These are phyloP conservation scores for Kokia cookei DNA, from an alignment of 441 rosid species.

Conservation along the genomic window DNA sequence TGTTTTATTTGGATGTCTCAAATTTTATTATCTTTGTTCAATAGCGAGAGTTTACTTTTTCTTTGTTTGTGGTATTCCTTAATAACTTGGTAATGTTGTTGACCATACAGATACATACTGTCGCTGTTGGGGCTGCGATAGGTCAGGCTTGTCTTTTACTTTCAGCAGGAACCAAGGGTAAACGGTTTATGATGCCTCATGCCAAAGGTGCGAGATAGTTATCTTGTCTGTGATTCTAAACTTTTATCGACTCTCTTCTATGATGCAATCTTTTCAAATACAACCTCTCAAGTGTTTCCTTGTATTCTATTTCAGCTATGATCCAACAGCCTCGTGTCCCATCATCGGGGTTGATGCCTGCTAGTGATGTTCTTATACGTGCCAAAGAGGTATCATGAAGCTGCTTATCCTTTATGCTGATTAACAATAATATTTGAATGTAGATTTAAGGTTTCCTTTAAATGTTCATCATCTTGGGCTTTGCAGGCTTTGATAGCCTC, in stretches of 20 bases:
- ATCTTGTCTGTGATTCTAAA: neutral
- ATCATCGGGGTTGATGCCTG: constrained; percentile 79
- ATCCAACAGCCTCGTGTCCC: constrained; percentile 84
- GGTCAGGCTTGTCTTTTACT: constrained; percentile 82
- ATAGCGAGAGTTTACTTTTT: neutral
- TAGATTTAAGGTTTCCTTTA: neutral
- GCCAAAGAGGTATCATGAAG: constrained; percentile 68
- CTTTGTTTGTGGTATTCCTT: neutral
- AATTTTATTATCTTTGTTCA: neutral
- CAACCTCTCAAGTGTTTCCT: constrained; percentile 1
- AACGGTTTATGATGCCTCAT: constrained; percentile 84
- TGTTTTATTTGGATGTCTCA: neutral
- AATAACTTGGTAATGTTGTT: constrained; percentile 1
- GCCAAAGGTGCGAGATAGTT: constrained; percentile 52
- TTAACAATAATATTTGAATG: neutral
- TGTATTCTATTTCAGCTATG: constrained; percentile 48
- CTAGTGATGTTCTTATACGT: constrained; percentile 76
- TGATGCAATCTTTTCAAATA: neutral
- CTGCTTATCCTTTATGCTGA: neutral
- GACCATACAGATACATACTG: constrained; percentile 60
- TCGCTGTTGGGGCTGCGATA: constrained; percentile 69
- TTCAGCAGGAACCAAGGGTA: constrained; percentile 77
- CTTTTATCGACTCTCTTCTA: neutral
- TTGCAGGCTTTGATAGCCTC: neutral
- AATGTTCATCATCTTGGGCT: neutral